Conservation (phyloP, 1,284 basidiomycete genomes). For the Lignosus rhinocerotis region DNA sequence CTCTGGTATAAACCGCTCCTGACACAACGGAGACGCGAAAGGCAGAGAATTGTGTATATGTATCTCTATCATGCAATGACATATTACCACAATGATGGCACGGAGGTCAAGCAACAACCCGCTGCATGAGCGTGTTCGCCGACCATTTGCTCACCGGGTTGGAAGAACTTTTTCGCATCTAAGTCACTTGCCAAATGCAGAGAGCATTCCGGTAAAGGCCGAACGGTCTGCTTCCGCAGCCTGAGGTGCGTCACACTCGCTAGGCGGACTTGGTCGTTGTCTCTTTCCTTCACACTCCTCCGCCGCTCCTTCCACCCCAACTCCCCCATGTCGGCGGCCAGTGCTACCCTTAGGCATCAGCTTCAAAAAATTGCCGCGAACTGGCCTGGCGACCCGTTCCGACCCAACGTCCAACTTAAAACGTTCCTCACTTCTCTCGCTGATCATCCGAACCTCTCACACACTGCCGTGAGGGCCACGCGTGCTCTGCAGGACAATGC, state of each 20-base stretch:
- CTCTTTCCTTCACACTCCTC: not conserved
- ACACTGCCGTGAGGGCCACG: conserved; percentile 56
- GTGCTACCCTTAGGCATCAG: conserved; percentile 40
- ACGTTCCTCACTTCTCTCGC: conserved; percentile 63
- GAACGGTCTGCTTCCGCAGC: not conserved
- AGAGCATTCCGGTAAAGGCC: not conserved
- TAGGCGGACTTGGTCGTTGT: not conserved
- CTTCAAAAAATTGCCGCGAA: conserved; percentile 51
- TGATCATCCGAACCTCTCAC: conserved; percentile 64
- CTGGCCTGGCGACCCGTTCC: conserved; percentile 72
- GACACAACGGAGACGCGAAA: no score
- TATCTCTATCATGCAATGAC: no score
- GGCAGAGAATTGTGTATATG: no score
- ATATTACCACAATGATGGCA: no score
- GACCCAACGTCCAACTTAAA: conserved; percentile 71
- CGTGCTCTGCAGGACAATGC: conserved; percentile 53
- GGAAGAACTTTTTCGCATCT: not conserved
- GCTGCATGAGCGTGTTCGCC: no score
- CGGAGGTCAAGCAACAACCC: no score
- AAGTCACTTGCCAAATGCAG: conserved; percentile 12
- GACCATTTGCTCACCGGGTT: not conserved
- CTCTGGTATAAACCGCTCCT: no score
- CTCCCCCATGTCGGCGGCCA: conserved; percentile 34
- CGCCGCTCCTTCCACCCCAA: not conserved
- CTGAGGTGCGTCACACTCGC: not conserved